Evolutionary conservation across 2,329 filamentous ascomycete genomes (phyloP), one percentile per base, ranked within the genome.

Genomic region (Penicillium sp.): DNA sequence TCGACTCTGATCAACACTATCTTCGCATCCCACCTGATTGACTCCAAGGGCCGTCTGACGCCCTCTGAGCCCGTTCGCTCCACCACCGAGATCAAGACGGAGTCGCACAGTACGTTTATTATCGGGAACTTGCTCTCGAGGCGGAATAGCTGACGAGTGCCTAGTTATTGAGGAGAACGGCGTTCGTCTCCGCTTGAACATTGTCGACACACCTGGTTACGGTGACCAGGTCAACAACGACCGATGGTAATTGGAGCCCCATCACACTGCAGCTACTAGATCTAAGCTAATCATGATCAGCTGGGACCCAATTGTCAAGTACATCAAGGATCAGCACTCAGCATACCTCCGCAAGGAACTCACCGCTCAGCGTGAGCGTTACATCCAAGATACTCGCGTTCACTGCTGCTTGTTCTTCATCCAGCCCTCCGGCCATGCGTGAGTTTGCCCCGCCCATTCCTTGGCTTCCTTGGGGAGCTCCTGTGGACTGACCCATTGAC

Each of bases 381-480:
- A 99, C 78, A 97, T 99, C 66, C 93, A 96, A 81, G 94, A 99
- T 79, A 99, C 94, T 65, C 90, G 94, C 72, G 97, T 99, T 72
- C 94, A 99, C 83, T 97, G 91, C 87, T 99, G 94, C 79, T 81
- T 99, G 69, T 99, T 99, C 85, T 99, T 99, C 84, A 99, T 99
- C 72, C 92, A 97, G 79, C 94, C 94, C 37, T 97, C 93, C 16
- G 94, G 94, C 57, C 94, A 99, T 82, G 94, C 93, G 69, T 80
- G 69, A 65, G 77, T 70, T 32, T 53, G 15, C 25, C 29, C 40
- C 31, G 47, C 21, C 6, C 27, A 40, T 46, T 23, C 5, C 7
- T 32, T 27, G 10, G 34, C 25, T 18, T 27, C 15, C 4, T 27
- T 16, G 12, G 29, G 12, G 29, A 44, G 44, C 31, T 38, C 41